Evolutionary conservation across 1,139 yeast species (phyloP), one percentile per base, ranked within the genome.

Genomic region (Blastobotrys buckinghamii): DNA sequence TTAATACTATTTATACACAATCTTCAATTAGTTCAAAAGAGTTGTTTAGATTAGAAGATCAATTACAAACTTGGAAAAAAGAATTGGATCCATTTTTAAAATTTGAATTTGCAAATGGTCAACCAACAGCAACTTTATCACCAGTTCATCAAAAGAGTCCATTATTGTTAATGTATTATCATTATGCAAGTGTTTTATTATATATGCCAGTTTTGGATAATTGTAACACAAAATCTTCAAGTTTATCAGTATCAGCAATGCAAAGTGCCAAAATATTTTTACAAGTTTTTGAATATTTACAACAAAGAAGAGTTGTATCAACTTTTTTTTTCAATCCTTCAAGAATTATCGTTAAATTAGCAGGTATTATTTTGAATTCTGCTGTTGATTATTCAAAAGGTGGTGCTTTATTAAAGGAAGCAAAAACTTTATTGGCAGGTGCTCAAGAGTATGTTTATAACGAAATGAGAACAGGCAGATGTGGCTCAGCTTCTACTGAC

Each of bases 381-480:
- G 79, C 88, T 0, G 71, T 88, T 50, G 96, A 87, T 55, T 87
- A 86, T 62, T 82, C 88, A 2, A 81, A 86, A 61, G 89, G 92
- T 24, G 96, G 96, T 0, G 82, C 92, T 0, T 67, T 88, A 50
- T 80, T 82, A 59, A 84, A 78, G 60, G 87, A 82, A 45, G 80
- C 83, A 62, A 83, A 81, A 55, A 73, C 69, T 44, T 52, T 61
- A 35, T 50, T 68, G 49, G 52, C 59, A 1, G 53, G 53, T 22
- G 50, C 58, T 15, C 53, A 59, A 35, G 59, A 58, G 34, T 58
- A 58, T 45, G 50, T 63, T 13, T 54, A 59, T 43, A 45, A 53
- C 9, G 65, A 63, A 40, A 51, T 60, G 51, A 57, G 61, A 49
- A 48, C 49, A 16, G 57, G 49, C 27, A 47, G 58, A 26, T 65